Conservation (phyloP, 768 basidiomycete species). For the Pisolithus albus region DNA sequence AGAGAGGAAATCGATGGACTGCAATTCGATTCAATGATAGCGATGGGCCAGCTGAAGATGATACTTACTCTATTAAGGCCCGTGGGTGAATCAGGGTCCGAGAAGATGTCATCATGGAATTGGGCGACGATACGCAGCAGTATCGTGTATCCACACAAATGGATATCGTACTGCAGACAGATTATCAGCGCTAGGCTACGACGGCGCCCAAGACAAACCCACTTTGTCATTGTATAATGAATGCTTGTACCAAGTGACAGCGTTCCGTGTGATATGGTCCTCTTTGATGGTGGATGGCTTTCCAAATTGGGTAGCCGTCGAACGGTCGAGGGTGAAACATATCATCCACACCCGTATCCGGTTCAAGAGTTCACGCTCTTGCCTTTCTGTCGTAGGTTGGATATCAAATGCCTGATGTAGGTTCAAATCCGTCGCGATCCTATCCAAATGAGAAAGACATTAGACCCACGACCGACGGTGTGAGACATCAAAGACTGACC, state of each 20-base stretch:
- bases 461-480: background rate
- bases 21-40: conserved; percentile 2
- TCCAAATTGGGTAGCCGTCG: conserved; percentile 82
- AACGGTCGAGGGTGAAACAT: conserved; percentile 84
- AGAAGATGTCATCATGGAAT: conserved; percentile 75
- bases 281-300: conserved; percentile 87
- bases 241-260: conserved; percentile 68
- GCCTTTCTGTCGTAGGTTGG: conserved; percentile 63
- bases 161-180: conserved; percentile 55
- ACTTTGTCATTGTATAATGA: conserved; percentile 58
- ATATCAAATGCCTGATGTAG: conserved; percentile 59
- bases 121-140: conserved; percentile 62
- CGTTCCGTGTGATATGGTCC: conserved; percentile 69
- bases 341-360: conserved; percentile 86
- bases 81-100: conserved; percentile 57
- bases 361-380: conserved; percentile 80
- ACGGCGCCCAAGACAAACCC: conserved; percentile 5
- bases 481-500: conserved; percentile 32
- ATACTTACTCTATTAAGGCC: conserved; percentile 61
- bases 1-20: conserved; percentile 62
- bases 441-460: conserved; percentile 16
- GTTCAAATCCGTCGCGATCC: conserved; percentile 86
- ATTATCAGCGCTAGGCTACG: background rate
- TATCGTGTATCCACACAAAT: conserved; percentile 66
- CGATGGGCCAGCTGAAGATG: background rate